Base-by-base conservation (phyloP, 148 eudicot species). In the Agrostemma githago region DNA sequence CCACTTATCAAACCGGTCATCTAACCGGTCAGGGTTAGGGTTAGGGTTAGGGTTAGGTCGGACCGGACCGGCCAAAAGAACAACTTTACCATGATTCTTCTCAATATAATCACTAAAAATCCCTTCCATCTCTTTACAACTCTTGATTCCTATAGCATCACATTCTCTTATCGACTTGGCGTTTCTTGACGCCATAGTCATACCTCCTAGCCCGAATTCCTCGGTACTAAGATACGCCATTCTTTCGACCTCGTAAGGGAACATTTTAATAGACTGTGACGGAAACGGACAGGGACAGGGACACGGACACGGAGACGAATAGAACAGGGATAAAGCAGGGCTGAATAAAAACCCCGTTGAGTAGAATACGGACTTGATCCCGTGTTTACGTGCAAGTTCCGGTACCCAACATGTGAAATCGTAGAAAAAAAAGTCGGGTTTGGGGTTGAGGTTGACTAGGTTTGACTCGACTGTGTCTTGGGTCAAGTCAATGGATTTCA, bases 321-420 rank as follows among this genome's bases (percentile, higher is more conserved):
- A n/a, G n/a, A n/a, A n/a, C n/a, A n/a, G n/a, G n/a, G n/a, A n/a
- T n/a, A n/a, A n/a, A n/a, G n/a, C n/a, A n/a, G n/a, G n/a, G n/a
- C n/a, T n/a, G n/a, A n/a, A n/a, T n/a, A n/a, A n/a, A n/a, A n/a
- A n/a, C n/a, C n/a, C n/a, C n/a, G n/a, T n/a, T n/a, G n/a, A n/a
- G n/a, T n/a, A n/a, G n/a, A n/a, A n/a, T 6, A 83, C 21, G 14
- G 77, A 41, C 66, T 75, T 83, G 8, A 75, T 72, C 2, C 68
- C 68, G 19, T 71, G 56, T 14, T 63, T 63, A 10, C 75, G 72
- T 4, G 82, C 82, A 12, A 85, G 4, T 4, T 57, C 44, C 0
- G 88, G 86, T 11, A 85, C 0, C 88, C 88, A 85, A 43, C 71
- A 57, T 2, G 78, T 42, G 10, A 83, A 72, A 66, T 85, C 85